These are phyloP conservation scores for Chlamydomonas applanata DNA, from an alignment of 139 green algal genomes.

Conservation along the genomic window DNA sequence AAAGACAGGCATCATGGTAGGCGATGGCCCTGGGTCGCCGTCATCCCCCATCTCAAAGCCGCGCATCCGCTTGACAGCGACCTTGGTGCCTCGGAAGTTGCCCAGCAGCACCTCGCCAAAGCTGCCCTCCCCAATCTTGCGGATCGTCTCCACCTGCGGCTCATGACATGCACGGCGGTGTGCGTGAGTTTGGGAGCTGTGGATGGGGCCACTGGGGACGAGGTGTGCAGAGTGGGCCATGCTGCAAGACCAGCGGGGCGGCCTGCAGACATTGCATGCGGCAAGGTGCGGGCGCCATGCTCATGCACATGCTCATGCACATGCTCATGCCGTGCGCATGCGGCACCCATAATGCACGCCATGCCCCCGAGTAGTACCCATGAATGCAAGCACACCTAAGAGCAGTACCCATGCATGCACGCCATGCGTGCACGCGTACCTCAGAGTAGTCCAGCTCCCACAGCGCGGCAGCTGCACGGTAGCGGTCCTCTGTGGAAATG, in stretches of 20 bases:
- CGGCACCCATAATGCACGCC: background rate
- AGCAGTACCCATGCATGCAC: no score
- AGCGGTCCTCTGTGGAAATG: conserved; percentile 26
- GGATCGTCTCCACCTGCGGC: conserved; percentile 13
- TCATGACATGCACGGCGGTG: no score
- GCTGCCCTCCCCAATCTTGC: conserved; percentile 53
- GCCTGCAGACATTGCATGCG: no score
- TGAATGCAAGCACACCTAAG: no score
- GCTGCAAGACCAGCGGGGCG: no score
- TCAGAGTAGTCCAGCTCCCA: conserved; percentile 60
- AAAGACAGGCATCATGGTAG: conserved; percentile 30
- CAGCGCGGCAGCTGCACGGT: conserved; percentile 38
- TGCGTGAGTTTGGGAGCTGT: no score
- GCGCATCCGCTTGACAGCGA: conserved; percentile 56
- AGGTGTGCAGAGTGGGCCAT: no score
- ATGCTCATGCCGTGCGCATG: background rate
- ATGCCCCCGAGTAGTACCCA: no score
- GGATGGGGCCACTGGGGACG: no score
- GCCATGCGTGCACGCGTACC: conserved; percentile 5
- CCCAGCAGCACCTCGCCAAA: conserved; percentile 59
- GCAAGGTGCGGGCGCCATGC: background rate
- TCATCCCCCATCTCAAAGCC: conserved; percentile 30
- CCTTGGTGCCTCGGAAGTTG: conserved; percentile 53
- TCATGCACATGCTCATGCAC: background rate
- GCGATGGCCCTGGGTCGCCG: conserved; percentile 17